A percentile compares a stretch with the other conserved stretches of the same genome.
phyloP scores from a whole-genome alignment of 148 eudicot species.

The Hydrangea macrophylla region DNA sequence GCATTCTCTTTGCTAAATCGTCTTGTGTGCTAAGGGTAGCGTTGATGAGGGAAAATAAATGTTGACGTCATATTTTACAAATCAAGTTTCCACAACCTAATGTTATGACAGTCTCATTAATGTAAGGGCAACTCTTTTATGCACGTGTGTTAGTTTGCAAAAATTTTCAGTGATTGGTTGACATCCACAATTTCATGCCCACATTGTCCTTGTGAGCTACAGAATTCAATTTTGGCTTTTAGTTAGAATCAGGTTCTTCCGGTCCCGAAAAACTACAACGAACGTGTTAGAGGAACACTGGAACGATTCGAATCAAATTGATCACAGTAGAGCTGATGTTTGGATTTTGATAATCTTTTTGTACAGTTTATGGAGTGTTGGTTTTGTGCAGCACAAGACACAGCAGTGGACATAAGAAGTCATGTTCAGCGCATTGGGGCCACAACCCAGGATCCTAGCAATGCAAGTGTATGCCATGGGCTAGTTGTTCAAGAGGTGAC shows the following conservation, averaged over 20 bases:
- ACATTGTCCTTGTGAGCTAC: too few species aligned
- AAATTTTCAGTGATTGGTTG: neutral
- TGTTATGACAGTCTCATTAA: neutral
- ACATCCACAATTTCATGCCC: too few species aligned
- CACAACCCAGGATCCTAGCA: constrained; percentile 11
- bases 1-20: neutral
- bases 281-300: too few species aligned
- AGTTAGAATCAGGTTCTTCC: neutral
- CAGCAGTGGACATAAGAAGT: constrained; percentile 12
- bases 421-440: constrained; percentile 15
- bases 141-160: neutral
- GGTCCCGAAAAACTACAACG: neutral
- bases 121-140: neutral
- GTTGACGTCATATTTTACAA: neutral
- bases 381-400: constrained; percentile 13
- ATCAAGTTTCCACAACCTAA: neutral
- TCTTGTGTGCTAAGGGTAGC: constrained; percentile 3
- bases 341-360: neutral
- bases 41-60: neutral
- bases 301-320: neutral
- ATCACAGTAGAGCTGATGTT: neutral
- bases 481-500: constrained; percentile 10
- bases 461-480: constrained; percentile 1
- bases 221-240: too few species aligned
- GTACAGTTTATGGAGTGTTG: neutral